Percentiles rank a stretch among this genome's conserved stretches.
phyloP scores from a whole-genome alignment of 805 yeast species.

The Grigorovia yakushimaensis region DNA sequence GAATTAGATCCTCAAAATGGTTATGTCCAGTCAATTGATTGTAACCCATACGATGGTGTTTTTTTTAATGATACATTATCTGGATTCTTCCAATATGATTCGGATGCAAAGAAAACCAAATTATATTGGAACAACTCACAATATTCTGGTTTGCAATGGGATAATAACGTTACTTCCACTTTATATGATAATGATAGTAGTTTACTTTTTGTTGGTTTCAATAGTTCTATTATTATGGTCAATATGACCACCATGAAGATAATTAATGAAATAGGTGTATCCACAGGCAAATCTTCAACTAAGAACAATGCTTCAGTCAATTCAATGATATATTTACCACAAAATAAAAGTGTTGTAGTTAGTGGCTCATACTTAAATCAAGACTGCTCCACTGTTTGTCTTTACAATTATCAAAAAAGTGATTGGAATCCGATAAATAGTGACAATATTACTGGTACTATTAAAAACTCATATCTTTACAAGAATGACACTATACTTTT shows the following conservation, averaged over 20 bases:
- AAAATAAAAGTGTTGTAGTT: constrained; percentile 37
- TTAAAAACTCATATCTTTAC: constrained; percentile 44
- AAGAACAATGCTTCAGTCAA: constrained; percentile 24
- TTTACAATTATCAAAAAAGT: constrained; percentile 44
- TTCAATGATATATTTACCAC: constrained; percentile 34
- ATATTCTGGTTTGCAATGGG: constrained; percentile 10
- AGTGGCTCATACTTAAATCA: constrained; percentile 67
- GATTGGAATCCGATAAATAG: constrained; percentile 41
- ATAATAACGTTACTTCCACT: constrained; percentile 15
- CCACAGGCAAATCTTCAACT: constrained; percentile 22
- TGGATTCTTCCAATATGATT: background rate
- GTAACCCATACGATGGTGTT: constrained; percentile 27
- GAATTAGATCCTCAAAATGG: background rate
- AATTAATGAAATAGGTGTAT: constrained; percentile 17
- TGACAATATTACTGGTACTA: constrained; percentile 38
- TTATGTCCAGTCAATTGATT: background rate
- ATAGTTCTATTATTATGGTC: constrained; percentile 10
- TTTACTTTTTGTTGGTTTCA: constrained; percentile 12
- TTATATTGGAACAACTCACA: background rate
- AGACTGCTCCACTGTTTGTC: constrained; percentile 55
- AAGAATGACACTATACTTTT: constrained; percentile 32
- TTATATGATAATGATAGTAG: constrained; percentile 20
- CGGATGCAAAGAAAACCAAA: background rate
- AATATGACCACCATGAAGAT: constrained; percentile 39
- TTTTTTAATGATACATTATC: constrained; percentile 7